phyloP scores from a whole-genome alignment of 306 rosid genomes.

The Arachis stenosperma region DNA sequence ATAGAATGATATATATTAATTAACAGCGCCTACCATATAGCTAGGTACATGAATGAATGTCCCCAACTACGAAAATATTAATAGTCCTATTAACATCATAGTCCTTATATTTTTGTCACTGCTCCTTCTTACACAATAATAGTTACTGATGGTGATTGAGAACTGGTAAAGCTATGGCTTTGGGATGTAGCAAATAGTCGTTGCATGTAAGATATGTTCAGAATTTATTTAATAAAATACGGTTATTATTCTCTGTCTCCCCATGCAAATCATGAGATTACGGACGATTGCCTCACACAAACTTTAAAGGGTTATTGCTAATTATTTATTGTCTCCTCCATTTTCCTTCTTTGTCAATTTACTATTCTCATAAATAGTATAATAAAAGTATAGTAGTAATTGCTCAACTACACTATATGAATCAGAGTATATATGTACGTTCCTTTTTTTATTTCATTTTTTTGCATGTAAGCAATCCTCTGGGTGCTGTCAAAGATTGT shows the following conservation, averaged over 20 bases:
- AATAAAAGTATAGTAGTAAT: not conserved
- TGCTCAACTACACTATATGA: slow-evolving; percentile 15
- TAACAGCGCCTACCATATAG: slow-evolving; percentile 42
- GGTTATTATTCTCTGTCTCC: slow-evolving; percentile 42
- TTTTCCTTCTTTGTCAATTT: slow-evolving; percentile 39
- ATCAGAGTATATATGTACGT: too few relatives aligned
- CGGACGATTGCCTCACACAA: slow-evolving; percentile 37
- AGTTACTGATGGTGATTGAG: slow-evolving; percentile 65
- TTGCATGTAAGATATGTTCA: not conserved
- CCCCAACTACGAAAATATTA: slow-evolving; percentile 33
- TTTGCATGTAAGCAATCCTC: slow-evolving; percentile 32
- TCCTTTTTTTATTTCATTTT: slow-evolving; percentile 19
- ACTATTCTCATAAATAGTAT: not conserved
- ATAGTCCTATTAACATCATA: slow-evolving; percentile 76
- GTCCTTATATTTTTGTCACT: slow-evolving; percentile 52
- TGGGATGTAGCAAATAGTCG: slow-evolving; percentile 42
- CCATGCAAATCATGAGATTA: slow-evolving; percentile 51
- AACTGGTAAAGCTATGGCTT: slow-evolving; percentile 18
- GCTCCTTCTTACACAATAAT: slow-evolving; percentile 54
- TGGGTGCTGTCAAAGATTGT: slow-evolving; percentile 30
- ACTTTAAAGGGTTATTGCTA: slow-evolving; percentile 45
- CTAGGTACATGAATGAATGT: slow-evolving; percentile 50
- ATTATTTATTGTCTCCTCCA: slow-evolving; percentile 30
- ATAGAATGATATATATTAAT: not conserved
- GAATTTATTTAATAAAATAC: slow-evolving; percentile 39